phyloP scores from a whole-genome alignment of 345 rosid species.

The Raphanus sativus region DNA sequence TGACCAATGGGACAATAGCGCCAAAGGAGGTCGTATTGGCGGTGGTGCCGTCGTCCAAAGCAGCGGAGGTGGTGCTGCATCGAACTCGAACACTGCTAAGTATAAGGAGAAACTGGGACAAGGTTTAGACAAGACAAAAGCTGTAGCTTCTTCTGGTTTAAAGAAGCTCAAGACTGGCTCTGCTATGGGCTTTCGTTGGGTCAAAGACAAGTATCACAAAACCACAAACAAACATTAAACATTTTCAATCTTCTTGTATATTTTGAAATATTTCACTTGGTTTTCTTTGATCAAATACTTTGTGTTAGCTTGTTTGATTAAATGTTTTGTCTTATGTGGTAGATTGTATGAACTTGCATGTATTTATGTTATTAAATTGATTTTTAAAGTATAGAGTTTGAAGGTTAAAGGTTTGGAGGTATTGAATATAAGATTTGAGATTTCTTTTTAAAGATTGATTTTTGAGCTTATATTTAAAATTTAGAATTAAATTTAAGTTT shows the following conservation, averaged over 20 bases:
- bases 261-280: background rate
- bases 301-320: background rate
- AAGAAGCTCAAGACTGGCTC: conserved; percentile 65
- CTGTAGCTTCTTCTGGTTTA: conserved; percentile 56
- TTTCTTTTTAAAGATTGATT: too few relatives aligned
- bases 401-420: too few relatives aligned
- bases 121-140: conserved; percentile 61
- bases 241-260: background rate
- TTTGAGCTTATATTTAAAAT: too few relatives aligned
- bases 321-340: background rate
- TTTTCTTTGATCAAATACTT: background rate
- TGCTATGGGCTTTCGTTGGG: conserved; percentile 56
- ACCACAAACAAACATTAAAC: conserved; percentile 35
- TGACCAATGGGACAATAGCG: conserved; percentile 73
- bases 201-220: conserved; percentile 63
- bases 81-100: conserved; percentile 41
- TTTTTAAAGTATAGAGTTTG: too few relatives aligned
- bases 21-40: background rate
- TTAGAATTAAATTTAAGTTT: too few relatives aligned
- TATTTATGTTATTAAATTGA: background rate
- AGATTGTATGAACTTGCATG: background rate
- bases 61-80: conserved; percentile 32
- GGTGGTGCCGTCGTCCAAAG: conserved; percentile 23
- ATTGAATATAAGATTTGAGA: too few relatives aligned
- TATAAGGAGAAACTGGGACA: conserved; percentile 77